These are phyloP conservation scores for Mortierella sp. DNA, from an alignment of 371 early-diverging fungal genomes.

Conservation along the genomic window DNA sequence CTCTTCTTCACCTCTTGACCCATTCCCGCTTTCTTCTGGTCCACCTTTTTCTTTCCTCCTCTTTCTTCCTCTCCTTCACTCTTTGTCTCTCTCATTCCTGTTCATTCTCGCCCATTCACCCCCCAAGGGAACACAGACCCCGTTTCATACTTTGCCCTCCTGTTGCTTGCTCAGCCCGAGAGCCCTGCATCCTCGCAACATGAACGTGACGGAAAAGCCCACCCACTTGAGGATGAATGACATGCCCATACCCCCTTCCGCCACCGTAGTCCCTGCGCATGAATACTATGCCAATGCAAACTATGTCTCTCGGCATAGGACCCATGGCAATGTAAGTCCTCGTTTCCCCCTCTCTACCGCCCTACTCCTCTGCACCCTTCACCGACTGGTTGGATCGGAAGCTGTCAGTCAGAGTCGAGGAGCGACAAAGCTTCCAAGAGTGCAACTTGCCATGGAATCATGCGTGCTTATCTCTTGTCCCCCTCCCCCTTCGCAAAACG, in stretches of 20 bases:
- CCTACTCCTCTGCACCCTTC: too few relatives aligned
- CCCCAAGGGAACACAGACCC: background rate
- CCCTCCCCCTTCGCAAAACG: too few relatives aligned
- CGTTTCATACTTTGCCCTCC: background rate
- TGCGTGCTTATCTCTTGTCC: too few relatives aligned
- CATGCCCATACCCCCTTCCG: conserved; percentile 10
- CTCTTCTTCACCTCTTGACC: too few relatives aligned
- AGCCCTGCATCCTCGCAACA: background rate
- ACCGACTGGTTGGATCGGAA: too few relatives aligned
- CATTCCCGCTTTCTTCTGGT: background rate
- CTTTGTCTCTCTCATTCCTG: background rate
- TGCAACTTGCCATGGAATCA: too few relatives aligned
- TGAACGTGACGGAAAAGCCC: conserved; percentile 24
- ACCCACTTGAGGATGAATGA: conserved; percentile 13
- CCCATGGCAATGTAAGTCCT: conserved; percentile 27
- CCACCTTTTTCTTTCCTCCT: conserved; percentile 4
- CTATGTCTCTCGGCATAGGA: conserved; percentile 24
- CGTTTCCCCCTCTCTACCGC: background rate
- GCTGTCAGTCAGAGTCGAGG: too few relatives aligned
- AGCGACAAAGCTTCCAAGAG: background rate
- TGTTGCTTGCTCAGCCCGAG: background rate
- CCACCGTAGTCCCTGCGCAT: conserved; percentile 25
- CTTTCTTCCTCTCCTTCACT: background rate
- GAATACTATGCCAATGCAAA: conserved; percentile 30
- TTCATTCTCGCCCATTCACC: background rate